Percentiles rank a stretch among this genome's conserved stretches.
phyloP scores from a whole-genome alignment of 2,329 filamentous ascomycete genomes.

The Xylaria sp. region DNA sequence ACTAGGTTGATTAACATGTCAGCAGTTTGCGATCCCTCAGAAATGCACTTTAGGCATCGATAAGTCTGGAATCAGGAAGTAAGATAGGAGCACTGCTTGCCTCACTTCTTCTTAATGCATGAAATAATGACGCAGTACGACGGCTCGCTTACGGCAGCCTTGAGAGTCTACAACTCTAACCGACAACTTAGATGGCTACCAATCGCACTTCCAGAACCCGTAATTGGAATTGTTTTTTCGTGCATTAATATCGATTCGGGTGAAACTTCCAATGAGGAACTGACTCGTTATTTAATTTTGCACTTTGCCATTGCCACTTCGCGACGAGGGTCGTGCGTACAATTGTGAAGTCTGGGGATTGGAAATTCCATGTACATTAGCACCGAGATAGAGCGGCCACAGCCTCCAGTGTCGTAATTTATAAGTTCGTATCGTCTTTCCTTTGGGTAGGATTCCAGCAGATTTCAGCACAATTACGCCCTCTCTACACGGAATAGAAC shows the following conservation, averaged over 20 bases:
- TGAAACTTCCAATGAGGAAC: constrained; percentile 2
- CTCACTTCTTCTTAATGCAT: neutral
- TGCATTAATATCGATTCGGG: neutral
- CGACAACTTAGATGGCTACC: neutral
- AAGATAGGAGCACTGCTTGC: neutral
- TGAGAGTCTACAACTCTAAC: constrained; percentile 1
- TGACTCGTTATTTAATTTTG: neutral
- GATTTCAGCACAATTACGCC: neutral
- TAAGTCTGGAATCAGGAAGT: neutral
- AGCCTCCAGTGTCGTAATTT: neutral
- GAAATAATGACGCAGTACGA: neutral
- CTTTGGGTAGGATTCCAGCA: neutral
- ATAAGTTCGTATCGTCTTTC: neutral
- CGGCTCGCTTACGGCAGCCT: neutral
- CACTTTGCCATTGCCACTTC: neutral
- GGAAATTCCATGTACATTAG: neutral
- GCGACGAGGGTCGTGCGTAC: neutral
- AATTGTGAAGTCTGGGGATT: neutral
- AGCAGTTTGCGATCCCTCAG: neutral
- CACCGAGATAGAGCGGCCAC: neutral
- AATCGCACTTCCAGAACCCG: neutral
- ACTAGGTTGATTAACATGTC: neutral
- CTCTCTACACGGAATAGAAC: neutral
- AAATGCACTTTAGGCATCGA: constrained; percentile 30
- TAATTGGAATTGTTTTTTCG: neutral